phyloP scores from a whole-genome alignment of 495 filamentous ascomycete species.

The Lasiosphaeria ovina region DNA sequence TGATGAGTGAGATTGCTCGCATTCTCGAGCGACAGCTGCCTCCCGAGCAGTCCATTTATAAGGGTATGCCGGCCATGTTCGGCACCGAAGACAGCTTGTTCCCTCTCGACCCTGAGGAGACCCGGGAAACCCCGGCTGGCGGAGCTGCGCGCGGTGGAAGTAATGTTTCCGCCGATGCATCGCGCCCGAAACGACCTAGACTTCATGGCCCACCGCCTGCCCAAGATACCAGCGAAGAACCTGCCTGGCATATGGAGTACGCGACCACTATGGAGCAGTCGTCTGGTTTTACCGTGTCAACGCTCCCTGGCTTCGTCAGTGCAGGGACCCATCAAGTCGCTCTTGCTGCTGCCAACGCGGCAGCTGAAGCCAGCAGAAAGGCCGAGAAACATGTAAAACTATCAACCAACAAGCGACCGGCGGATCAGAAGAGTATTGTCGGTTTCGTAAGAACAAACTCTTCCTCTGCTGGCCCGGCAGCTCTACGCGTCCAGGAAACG shows the following conservation, averaged over 20 bases:
- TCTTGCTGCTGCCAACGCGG: slow-evolving; percentile 30
- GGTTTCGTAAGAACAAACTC: slow-evolving; percentile 30
- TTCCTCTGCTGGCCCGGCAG: background rate
- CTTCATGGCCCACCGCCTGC: slow-evolving; percentile 23
- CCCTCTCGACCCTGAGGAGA: slow-evolving; percentile 34
- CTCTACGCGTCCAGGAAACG: background rate
- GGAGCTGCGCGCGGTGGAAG: background rate
- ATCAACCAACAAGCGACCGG: slow-evolving; percentile 32
- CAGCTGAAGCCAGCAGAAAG: slow-evolving; percentile 20
- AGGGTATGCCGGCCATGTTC: slow-evolving; percentile 40
- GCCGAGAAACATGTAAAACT: slow-evolving; percentile 18
- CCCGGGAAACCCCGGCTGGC: slow-evolving; percentile 3
- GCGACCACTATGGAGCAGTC: slow-evolving; percentile 48
- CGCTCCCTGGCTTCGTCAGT: slow-evolving; percentile 43
- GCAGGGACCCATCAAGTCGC: slow-evolving; percentile 41
- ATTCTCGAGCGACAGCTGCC: slow-evolving; percentile 43
- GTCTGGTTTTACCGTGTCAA: slow-evolving; percentile 39
- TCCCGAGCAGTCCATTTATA: slow-evolving; percentile 39
- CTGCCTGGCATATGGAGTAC: slow-evolving; percentile 29
- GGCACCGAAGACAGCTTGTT: slow-evolving; percentile 40
- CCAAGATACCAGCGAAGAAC: slow-evolving; percentile 32
- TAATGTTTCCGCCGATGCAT: background rate
- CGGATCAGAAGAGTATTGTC: slow-evolving; percentile 43
- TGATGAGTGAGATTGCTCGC: slow-evolving; percentile 39
- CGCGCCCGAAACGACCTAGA: slow-evolving; percentile 26